Base-by-base conservation (phyloP, 768 basidiomycete genomes). In the Collybia sordida region DNA sequence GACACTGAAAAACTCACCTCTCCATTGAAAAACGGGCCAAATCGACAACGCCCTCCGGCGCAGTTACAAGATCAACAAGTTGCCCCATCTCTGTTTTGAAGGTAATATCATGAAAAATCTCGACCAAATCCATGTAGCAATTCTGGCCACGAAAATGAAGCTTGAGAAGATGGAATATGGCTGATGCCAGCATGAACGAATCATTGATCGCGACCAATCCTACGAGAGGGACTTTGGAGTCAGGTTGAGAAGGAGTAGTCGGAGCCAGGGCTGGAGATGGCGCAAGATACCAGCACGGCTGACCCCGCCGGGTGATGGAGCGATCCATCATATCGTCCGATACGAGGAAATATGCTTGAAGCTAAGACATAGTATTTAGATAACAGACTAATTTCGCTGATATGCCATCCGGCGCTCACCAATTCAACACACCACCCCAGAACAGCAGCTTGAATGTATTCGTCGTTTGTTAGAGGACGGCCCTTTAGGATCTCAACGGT, bases 301-400 rank as follows among this genome's bases (percentile, higher is more conserved):
- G 95, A 3, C 88, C 86, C 8, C 96, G 87, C 21, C 96, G 88
- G 9, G 96, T 98, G 59, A 98, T 87, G 41, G 90, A 92, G 17
- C 79, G 67, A 64, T 99, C 96, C 97, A 99, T 99, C 61, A 98
- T 94, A 68, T 98, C 96, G 69, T 99, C 93, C 3, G 92, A 81
- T 49, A 97, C 93, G 49, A 98, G 83, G 86, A 98, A 98, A 72
- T 88, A 97, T 0, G 93, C 94, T 86, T 98, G 96, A 6, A 99
- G 82, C 93, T 96, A 60, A 6, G 25, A 19, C 14, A 47, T 28
- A 12, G 22, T 40, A 47, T 25, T n/a, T 36, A 15, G 25, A 44
- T 21, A 39, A 21, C 24, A 40, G 25, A 22, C 42, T 27, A 24
- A 23, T 22, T 38, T 4, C 15, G 6, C 9, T 17, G 9, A 25